Base-by-base conservation (phyloP, 306 rosid genomes). In the Alnus rubra region DNA sequence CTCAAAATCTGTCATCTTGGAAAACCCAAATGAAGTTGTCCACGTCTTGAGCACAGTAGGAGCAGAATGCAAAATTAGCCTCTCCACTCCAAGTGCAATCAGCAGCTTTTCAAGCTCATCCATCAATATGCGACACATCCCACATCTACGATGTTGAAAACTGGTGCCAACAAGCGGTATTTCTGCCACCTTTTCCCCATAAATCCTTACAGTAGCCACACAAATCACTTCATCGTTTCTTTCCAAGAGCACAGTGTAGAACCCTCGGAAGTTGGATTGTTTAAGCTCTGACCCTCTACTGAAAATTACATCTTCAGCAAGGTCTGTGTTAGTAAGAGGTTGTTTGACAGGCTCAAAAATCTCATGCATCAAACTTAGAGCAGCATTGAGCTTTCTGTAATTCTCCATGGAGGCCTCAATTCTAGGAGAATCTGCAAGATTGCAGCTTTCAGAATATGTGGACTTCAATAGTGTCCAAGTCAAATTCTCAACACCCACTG, bases 121-220 rank as follows among this genome's bases (percentile, higher is more conserved):
- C 91, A 93, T 88, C 89, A 89, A 45, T 5, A 78, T 13, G 0
- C 82, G n/a, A 42, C 98, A 88, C 97, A 93, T 82, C 23, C 97
- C 96, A 1, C 0, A 79, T n/a, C 79, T 69, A 11, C 96, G 83
- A 74, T 74, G 63, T n/a, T 70, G 77, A 49, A 51, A 68, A 30
- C 78, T 80, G 1, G 98, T 94, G 4, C 81, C 95, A 13, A 94
- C 88, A 2, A 94, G 89, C 12, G 95, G 96, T 23, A 94, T 77
- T 74, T 94, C 96, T 2, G 89, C 90, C 48, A 92, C 83, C 68
- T 65, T 83, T 10, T 79, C 49, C 1, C 90, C 90, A 72, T 44
- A 77, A 2, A 92, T 71, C 81, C 98, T 86, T 33, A 89, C 45
- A 12, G 77, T 85, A 3, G 89, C 92, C 19, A 82, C 95, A 2